Evolutionary conservation across 1,284 basidiomycete species (phyloP).

Genomic region (Fomitopsis pinicola): DNA sequence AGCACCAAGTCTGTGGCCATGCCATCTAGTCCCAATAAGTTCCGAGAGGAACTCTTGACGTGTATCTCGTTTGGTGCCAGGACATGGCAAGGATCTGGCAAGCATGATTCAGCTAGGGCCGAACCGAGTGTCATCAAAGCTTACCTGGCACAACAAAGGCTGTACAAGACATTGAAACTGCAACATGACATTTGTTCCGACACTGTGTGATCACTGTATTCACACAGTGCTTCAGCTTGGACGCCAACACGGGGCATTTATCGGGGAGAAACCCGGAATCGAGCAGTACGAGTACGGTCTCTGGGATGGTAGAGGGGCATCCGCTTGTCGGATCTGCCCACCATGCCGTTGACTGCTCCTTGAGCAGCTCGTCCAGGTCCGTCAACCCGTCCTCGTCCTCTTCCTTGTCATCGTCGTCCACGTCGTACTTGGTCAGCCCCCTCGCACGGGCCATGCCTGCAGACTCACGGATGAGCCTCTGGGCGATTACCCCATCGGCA

Average conservation of each 20-base stretch:
- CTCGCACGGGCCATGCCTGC: conserved; percentile 27
- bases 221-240: conserved; percentile 29
- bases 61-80: conserved; percentile 35
- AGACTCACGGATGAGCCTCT: conserved; percentile 27
- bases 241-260: conserved; percentile 25
- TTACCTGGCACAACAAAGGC: conserved; percentile 38
- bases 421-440: conserved; percentile 13
- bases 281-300: conserved; percentile 31
- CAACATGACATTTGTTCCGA: conserved; percentile 12
- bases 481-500: conserved; percentile 27
- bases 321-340: conserved; percentile 36
- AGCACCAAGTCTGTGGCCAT: conserved; percentile 27
- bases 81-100: conserved; percentile 32
- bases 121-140: not conserved
- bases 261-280: conserved; percentile 35
- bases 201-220: conserved; percentile 16
- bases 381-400: conserved; percentile 2
- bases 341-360: conserved; percentile 20
- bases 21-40: conserved; percentile 23
- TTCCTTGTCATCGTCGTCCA: conserved; percentile 2
- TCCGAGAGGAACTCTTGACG: conserved; percentile 27
- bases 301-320: conserved; percentile 34
- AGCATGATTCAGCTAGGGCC: not conserved
- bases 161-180: conserved; percentile 29
- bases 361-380: not conserved